Evolutionary conservation across 192 early-diverging fungal genomes (phyloP).

Genomic region (Backusella tarrabulga): DNA sequence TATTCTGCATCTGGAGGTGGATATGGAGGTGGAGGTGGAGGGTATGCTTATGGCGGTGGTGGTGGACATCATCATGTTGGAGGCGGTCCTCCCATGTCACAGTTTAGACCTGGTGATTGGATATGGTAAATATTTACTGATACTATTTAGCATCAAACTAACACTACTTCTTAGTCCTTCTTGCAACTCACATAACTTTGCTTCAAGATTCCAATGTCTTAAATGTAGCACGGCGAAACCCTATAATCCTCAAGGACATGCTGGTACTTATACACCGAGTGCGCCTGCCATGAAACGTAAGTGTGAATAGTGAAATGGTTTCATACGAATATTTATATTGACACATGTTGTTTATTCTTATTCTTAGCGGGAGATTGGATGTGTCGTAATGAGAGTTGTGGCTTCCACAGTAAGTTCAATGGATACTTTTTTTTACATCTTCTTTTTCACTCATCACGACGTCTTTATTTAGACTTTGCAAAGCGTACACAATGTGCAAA

Average conservation of each 20-base stretch:
- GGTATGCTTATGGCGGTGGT: conserved; percentile 34
- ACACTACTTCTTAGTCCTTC: conserved; percentile 27
- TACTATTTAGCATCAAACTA: background rate
- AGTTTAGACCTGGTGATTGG: conserved; percentile 70
- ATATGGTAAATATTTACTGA: conserved; percentile 37
- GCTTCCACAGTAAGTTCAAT: conserved; percentile 45
- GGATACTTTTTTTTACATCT: too few species aligned
- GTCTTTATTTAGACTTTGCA: conserved; percentile 42
- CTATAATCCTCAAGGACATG: conserved; percentile 15
- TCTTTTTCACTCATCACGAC: background rate
- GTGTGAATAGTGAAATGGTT: background rate
- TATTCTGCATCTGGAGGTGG: conserved; percentile 20
- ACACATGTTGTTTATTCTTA: background rate
- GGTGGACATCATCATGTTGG: conserved; percentile 20
- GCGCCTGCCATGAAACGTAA: conserved; percentile 16
- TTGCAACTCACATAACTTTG: conserved; percentile 70
- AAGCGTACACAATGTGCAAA: conserved; percentile 55
- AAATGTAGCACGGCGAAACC: conserved; percentile 53
- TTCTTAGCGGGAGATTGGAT: conserved; percentile 54
- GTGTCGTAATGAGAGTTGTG: conserved; percentile 56
- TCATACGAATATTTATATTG: too few species aligned
- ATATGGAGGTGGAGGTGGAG: conserved; percentile 23
- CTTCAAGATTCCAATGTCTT: conserved; percentile 61
- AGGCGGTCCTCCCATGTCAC: conserved; percentile 29
- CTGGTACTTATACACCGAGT: conserved; percentile 11